Evolutionary conservation across 352 stramenopile genomes (phyloP).

Genomic region (Aphanomyces stellatus): DNA sequence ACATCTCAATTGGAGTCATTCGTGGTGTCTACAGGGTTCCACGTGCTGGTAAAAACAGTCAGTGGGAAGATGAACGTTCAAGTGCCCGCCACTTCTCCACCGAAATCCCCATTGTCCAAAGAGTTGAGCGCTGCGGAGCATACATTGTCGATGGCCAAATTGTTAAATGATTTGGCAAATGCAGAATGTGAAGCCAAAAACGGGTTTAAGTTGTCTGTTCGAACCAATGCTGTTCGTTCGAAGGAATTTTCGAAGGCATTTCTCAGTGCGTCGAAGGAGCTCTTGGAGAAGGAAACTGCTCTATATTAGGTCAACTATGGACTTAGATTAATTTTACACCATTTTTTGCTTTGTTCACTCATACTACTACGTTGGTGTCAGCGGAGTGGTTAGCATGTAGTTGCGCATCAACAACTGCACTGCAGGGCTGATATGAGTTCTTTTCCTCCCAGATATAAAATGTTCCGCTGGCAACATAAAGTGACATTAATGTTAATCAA

Average conservation of each 20-base stretch:
- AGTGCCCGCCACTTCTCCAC: conserved; percentile 31
- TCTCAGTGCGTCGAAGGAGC: conserved; percentile 54
- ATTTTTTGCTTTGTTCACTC: too few relatives aligned
- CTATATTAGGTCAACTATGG: too few relatives aligned
- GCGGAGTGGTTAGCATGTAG: too few relatives aligned
- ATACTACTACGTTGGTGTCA: too few relatives aligned
- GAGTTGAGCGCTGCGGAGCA: conserved; percentile 59
- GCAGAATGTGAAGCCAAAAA: conserved; percentile 54
- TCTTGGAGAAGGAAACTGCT: conserved; percentile 51
- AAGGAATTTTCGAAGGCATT: conserved; percentile 66
- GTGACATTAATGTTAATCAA: too few relatives aligned
- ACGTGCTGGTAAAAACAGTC: conserved; percentile 19
- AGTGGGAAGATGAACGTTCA: conserved; percentile 16
- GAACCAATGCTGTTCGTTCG: conserved; percentile 32
- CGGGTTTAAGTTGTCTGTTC: conserved; percentile 53
- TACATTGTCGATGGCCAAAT: conserved; percentile 63
- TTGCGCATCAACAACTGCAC: too few relatives aligned
- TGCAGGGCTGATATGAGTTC: too few relatives aligned
- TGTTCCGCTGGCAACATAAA: too few relatives aligned
- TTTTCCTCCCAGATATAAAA: too few relatives aligned
- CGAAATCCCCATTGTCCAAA: conserved; percentile 24
- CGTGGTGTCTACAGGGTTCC: conserved; percentile 21
- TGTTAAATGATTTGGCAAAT: conserved; percentile 61
- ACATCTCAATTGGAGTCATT: conserved; percentile 11
- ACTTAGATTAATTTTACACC: too few relatives aligned